Conservation (phyloP, 768 basidiomycete species). For the Russula vinacea region DNA sequence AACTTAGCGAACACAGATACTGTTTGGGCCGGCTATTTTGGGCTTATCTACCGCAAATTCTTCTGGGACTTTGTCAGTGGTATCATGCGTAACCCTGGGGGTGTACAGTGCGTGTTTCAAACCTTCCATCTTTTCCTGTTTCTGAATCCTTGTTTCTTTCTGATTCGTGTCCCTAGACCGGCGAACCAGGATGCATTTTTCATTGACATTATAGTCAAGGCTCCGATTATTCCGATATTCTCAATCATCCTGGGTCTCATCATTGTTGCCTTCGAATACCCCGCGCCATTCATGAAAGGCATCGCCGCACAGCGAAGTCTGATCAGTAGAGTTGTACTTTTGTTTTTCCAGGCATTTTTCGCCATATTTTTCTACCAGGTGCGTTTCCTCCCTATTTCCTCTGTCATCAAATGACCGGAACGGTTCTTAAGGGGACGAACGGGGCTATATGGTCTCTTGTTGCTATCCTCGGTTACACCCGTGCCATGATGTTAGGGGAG, state of each 20-base stretch:
- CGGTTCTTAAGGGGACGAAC: slow-evolving; percentile 67
- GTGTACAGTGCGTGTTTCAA: slow-evolving; percentile 60
- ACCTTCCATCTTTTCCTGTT: slow-evolving; percentile 4
- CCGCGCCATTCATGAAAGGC: slow-evolving; percentile 55
- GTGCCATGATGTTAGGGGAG: slow-evolving; percentile 67
- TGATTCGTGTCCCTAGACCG: slow-evolving; percentile 38
- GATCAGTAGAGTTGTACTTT: slow-evolving; percentile 55
- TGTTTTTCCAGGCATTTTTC: slow-evolving; percentile 61
- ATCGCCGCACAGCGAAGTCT: slow-evolving; percentile 64
- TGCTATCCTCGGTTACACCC: slow-evolving; percentile 62
- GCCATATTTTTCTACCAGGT: slow-evolving; percentile 77
- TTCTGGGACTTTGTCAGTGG: slow-evolving; percentile 95
- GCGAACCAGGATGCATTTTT: slow-evolving; percentile 47
- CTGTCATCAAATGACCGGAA: background rate
- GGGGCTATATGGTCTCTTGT: slow-evolving; percentile 77
- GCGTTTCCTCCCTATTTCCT: slow-evolving; percentile 26
- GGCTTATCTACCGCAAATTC: slow-evolving; percentile 84
- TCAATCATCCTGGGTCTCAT: slow-evolving; percentile 58
- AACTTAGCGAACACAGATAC: slow-evolving; percentile 48
- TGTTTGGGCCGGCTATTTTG: slow-evolving; percentile 80
- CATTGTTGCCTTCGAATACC: slow-evolving; percentile 69
- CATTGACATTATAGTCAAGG: slow-evolving; percentile 69
- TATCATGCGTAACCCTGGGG: slow-evolving; percentile 72
- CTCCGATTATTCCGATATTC: slow-evolving; percentile 69
- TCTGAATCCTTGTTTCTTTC: slow-evolving; percentile 49